Evolutionary conservation across 2,329 filamentous ascomycete genomes (phyloP).

Genomic region (Fusarium sp.): DNA sequence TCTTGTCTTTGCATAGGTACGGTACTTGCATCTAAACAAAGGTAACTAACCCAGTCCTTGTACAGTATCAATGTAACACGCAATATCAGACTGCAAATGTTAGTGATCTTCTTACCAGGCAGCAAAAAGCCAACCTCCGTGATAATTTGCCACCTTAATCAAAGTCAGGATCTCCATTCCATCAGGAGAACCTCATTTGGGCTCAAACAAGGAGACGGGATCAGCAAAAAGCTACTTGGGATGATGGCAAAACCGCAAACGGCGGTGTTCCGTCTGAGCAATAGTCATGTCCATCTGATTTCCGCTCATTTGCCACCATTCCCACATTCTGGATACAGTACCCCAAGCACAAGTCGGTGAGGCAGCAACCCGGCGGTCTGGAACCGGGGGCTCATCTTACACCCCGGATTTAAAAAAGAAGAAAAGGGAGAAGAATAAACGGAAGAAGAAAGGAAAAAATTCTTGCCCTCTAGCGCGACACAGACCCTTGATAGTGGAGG

Average conservation of each 20-base stretch:
- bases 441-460: constrained; percentile 28
- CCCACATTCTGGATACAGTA: constrained; percentile 19
- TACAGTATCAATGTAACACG: constrained; percentile 1
- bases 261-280: constrained; percentile 20
- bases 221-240: not conserved
- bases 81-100: not conserved
- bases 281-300: constrained; percentile 14
- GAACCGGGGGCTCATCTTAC: constrained; percentile 29
- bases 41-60: not conserved
- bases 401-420: constrained; percentile 41
- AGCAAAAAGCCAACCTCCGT: not conserved
- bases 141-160: constrained; percentile 20
- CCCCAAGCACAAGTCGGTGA: constrained; percentile 39
- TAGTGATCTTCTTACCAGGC: constrained; percentile 9
- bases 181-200: constrained; percentile 14
- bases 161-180: constrained; percentile 12
- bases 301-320: constrained; percentile 39
- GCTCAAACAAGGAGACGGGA: constrained; percentile 13
- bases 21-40: not conserved
- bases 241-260: constrained; percentile 21
- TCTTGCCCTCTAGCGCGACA: constrained; percentile 22
- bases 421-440: constrained; percentile 25
- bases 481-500: constrained; percentile 9
- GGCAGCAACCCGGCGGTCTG: constrained; percentile 38
- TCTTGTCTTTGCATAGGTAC: not conserved